These are phyloP conservation scores for Eutrema japonicum DNA, from an alignment of 345 rosid genomes.

Conservation along the genomic window DNA sequence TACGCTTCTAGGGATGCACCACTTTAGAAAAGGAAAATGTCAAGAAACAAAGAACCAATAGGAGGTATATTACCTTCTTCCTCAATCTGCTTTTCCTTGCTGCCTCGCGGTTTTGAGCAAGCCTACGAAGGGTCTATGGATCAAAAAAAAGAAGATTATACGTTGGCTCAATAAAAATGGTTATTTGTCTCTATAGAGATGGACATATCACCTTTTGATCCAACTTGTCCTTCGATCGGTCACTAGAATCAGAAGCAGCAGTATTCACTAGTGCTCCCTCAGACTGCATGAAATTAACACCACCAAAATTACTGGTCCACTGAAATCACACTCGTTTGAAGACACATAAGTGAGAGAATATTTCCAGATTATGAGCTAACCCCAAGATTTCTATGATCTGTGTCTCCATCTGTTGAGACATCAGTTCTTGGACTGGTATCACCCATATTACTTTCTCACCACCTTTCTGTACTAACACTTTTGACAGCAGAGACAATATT, in stretches of 20 bases:
- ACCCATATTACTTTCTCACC: constrained; percentile 69
- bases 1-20: neutral
- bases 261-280: constrained; percentile 58
- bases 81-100: constrained; percentile 96
- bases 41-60: neutral
- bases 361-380: constrained; percentile 46
- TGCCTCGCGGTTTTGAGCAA: constrained; percentile 98
- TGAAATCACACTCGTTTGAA: constrained; percentile 1
- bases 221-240: constrained; percentile 82
- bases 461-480: constrained; percentile 50
- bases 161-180: neutral
- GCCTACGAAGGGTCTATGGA: constrained; percentile 87
- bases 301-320: constrained; percentile 13
- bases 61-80: constrained; percentile 68
- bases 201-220: constrained; percentile 85
- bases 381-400: constrained; percentile 85
- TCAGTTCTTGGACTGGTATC: constrained; percentile 94
- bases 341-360: constrained; percentile 11
- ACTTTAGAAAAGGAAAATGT: neutral
- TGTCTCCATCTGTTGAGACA: constrained; percentile 87
- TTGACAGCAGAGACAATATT: constrained; percentile 46
- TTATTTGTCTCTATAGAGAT: constrained; percentile 18
- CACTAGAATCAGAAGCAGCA: constrained; percentile 90
- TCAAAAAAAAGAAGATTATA: constrained; percentile 17
- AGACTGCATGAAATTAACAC: constrained; percentile 56